Evolutionary conservation across 164 flowering plant genomes (phyloP).

Genomic region (Warburgia ugandensis): DNA sequence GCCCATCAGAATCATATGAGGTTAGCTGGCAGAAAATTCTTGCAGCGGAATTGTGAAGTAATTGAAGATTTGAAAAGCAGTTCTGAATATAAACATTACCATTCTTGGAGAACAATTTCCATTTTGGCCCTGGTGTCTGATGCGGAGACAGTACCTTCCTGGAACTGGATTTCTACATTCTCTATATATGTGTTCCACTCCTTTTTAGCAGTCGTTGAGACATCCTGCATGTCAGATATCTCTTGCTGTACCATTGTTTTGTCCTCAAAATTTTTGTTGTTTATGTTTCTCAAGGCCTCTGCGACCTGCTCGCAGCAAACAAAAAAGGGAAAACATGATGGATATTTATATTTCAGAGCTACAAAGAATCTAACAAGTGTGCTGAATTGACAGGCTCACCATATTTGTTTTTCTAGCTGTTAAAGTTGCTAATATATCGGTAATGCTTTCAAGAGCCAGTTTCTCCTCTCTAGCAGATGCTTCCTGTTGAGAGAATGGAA

Average conservation of each 20-base stretch:
- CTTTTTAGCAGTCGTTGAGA: slow-evolving; percentile 31
- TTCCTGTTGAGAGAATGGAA: slow-evolving; percentile 41
- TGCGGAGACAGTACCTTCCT: slow-evolving; percentile 45
- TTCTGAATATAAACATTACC: slow-evolving; percentile 29
- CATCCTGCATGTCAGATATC: slow-evolving; percentile 40
- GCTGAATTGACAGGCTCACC: slow-evolving; percentile 22
- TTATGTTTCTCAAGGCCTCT: slow-evolving; percentile 41
- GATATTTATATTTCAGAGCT: too few species aligned
- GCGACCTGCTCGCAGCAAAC: slow-evolving; percentile 37
- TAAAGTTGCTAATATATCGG: slow-evolving; percentile 39
- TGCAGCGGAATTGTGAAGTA: background rate
- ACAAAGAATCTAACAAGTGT: too few species aligned
- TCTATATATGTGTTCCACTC: slow-evolving; percentile 36
- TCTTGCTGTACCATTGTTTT: slow-evolving; percentile 35
- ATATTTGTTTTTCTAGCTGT: slow-evolving; percentile 46
- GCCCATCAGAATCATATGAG: background rate
- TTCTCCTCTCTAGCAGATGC: slow-evolving; percentile 67
- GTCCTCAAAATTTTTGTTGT: slow-evolving; percentile 29
- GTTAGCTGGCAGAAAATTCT: background rate
- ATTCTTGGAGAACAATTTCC: slow-evolving; percentile 39
- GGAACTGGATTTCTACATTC: slow-evolving; percentile 34
- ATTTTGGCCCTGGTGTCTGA: slow-evolving; percentile 34
- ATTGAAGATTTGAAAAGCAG: background rate
- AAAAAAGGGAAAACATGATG: slow-evolving; percentile 1
- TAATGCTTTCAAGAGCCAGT: slow-evolving; percentile 55